Evolutionary conservation across 2,329 filamentous ascomycete species (phyloP), one percentile per base, ranked within the genome.

Genomic region (Beauveria brongniartii): DNA sequence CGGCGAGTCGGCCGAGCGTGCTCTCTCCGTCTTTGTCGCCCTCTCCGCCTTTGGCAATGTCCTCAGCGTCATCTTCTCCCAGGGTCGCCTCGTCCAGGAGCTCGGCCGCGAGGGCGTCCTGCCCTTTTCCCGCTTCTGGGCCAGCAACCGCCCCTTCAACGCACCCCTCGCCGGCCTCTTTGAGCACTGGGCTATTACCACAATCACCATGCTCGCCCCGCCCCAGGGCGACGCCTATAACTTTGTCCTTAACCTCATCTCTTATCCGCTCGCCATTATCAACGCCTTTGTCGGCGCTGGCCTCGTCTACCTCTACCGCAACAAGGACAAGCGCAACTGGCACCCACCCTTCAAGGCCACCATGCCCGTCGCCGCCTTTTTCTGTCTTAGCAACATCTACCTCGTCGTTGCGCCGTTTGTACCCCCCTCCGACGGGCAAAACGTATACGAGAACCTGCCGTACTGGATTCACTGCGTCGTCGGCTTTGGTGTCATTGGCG

Each of bases 41-140:
- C 75, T 89, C 1, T 88, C 85, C 0, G 85, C 85, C 4, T 85
- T 87, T 64, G 86, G 85, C 30, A 89, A 88, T 65, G 83, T 89
- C 16, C 76, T 89, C 52, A 82, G 79, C 61, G 84, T 88, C 63
- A 88, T 88, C 64, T 89, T 89, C 72, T 85, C 85, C 0, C 85
- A 88, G 70, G 84, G 85, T 7, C 80, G 86, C 58, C 74, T 88
- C 5, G 85, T 86, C 0, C 86, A 87, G 70, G 85, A 87, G 69
- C 79, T 88, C 18, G 85, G 83, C 4, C 82, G 84, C 12, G 85
- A 88, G 71, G 85, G 85, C 30, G 78, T 88, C n/a, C 72, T 89
- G 2, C 86, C 86, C 0, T 85, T 82, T 61, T 85, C 84, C 0
- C 73, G 76, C 1, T 75, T 88, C 65, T 88, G 82, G 78, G 84